Evolutionary conservation across 2,329 filamentous ascomycete species (phyloP).

Genomic region (Sphaerulina populicola): DNA sequence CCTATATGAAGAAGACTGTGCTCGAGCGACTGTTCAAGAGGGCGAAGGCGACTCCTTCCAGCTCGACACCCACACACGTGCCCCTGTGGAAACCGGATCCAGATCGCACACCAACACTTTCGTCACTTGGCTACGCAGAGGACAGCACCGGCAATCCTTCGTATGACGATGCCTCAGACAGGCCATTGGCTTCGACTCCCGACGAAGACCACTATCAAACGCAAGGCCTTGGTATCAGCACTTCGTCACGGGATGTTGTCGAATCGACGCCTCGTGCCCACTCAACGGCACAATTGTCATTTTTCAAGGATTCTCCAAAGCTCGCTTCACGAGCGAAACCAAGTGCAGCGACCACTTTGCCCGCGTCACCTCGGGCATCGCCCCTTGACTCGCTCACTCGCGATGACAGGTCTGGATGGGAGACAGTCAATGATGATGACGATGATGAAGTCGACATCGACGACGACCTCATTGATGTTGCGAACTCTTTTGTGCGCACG

Average conservation of each 20-base stretch:
- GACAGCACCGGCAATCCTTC: neutral
- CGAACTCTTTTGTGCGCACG: constrained; percentile 1
- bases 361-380: neutral
- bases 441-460: constrained; percentile 5
- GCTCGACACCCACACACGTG: neutral
- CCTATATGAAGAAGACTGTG: constrained; percentile 6
- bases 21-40: constrained; percentile 5
- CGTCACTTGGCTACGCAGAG: neutral
- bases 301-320: neutral
- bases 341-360: neutral
- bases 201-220: constrained; percentile 7
- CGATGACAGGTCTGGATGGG: constrained; percentile 5
- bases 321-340: neutral
- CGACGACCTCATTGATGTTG: constrained; percentile 10
- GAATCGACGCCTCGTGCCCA: neutral
- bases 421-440: constrained; percentile 1
- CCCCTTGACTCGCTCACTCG: neutral
- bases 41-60: neutral
- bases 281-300: neutral
- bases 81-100: neutral
- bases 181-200: constrained; percentile 2
- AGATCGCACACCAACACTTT: neutral
- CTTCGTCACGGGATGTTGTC: neutral
- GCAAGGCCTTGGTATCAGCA: constrained; percentile 2
- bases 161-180: neutral